A percentile compares a stretch with the other conserved stretches of the same genome.
phyloP scores from a whole-genome alignment of 2,329 filamentous ascomycete species.

The Bipolaris cookei region DNA sequence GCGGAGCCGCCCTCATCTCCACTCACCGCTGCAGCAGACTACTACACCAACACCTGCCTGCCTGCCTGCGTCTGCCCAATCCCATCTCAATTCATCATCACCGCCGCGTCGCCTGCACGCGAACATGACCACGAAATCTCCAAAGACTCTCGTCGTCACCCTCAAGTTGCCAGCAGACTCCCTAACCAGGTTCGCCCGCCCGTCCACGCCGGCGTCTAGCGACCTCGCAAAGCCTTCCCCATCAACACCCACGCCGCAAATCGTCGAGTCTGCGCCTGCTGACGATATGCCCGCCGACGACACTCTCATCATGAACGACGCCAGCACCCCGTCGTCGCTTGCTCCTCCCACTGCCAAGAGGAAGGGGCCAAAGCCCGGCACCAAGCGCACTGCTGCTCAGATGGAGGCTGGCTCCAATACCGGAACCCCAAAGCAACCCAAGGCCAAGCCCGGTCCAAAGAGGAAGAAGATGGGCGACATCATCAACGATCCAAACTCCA shows the following conservation, averaged over 20 bases:
- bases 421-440: conserved; percentile 63
- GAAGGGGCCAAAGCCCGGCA: conserved; percentile 72
- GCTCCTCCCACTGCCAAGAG: conserved; percentile 66
- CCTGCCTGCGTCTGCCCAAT: conserved; percentile 7
- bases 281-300: conserved; percentile 53
- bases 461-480: conserved; percentile 80
- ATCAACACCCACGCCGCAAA: conserved; percentile 43
- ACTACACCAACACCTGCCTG: conserved; percentile 16
- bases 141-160: conserved; percentile 43
- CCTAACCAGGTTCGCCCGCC: conserved; percentile 41
- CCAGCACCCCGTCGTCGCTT: conserved; percentile 47
- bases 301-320: conserved; percentile 40
- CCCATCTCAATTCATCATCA: conserved; percentile 29
- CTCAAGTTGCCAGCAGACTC: conserved; percentile 42
- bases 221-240: conserved; percentile 49
- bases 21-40: conserved; percentile 14
- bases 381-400: conserved; percentile 63
- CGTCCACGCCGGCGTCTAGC: conserved; percentile 30
- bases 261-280: conserved; percentile 46
- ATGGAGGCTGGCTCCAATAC: conserved; percentile 57
- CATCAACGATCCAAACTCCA: conserved; percentile 52
- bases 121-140: conserved; percentile 44
- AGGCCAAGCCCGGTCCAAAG: conserved; percentile 92
- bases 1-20: conserved; percentile 13
- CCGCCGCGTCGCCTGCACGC: conserved; percentile 26